Evolutionary conservation across 2,329 filamentous ascomycete genomes (phyloP).

Genomic region (Fusarium piperis): DNA sequence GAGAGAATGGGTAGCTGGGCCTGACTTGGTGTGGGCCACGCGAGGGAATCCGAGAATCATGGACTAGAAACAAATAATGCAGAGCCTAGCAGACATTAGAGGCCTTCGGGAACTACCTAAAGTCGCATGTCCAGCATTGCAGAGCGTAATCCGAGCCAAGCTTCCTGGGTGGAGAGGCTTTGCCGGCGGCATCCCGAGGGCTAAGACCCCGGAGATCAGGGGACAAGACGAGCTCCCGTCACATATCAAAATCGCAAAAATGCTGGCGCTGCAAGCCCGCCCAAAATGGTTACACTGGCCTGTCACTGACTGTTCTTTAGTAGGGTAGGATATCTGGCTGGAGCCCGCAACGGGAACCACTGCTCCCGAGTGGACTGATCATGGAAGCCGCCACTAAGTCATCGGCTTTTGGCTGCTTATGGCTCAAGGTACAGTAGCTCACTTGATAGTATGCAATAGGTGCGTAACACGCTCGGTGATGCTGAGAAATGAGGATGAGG

Average conservation of each 20-base stretch:
- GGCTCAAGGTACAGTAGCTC: slow-evolving; percentile 29
- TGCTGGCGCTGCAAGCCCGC: slow-evolving; percentile 13
- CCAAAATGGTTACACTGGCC: slow-evolving; percentile 4
- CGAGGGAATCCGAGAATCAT: background rate
- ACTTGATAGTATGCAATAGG: slow-evolving; percentile 5
- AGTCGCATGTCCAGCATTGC: background rate
- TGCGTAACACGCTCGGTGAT: slow-evolving; percentile 7
- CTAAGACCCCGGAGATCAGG: background rate
- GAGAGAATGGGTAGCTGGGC: background rate
- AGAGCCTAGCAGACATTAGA: background rate
- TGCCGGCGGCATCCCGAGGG: slow-evolving; percentile 32
- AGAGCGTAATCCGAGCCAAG: slow-evolving; percentile 5
- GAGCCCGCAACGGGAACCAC: slow-evolving; percentile 2
- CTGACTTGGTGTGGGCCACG: background rate
- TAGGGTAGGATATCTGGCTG: background rate
- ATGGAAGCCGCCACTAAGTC: background rate
- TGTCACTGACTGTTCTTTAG: slow-evolving; percentile 9
- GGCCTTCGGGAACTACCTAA: slow-evolving; percentile 8
- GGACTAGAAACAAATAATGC: background rate
- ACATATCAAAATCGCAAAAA: slow-evolving; percentile 28
- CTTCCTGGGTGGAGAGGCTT: slow-evolving; percentile 16
- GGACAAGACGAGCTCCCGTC: slow-evolving; percentile 11
- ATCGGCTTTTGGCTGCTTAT: slow-evolving; percentile 16
- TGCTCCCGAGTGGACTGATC: background rate
- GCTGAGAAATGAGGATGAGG: slow-evolving; percentile 4